phyloP scores from a whole-genome alignment of 1,139 yeast species.

The Kluyveromyces sp. region DNA sequence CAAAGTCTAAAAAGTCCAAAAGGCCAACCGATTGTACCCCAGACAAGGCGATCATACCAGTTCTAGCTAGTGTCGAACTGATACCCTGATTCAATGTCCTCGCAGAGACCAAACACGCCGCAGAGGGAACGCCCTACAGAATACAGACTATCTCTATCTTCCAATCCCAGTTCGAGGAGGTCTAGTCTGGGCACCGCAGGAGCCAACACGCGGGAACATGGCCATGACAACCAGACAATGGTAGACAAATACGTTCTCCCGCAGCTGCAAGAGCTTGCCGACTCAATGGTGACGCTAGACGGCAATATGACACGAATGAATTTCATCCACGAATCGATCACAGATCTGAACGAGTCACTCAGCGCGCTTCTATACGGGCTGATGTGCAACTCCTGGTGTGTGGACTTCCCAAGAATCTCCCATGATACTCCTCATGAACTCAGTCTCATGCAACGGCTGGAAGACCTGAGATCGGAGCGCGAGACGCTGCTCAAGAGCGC shows the following conservation, averaged over 20 bases:
- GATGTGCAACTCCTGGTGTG: slow-evolving; percentile 61
- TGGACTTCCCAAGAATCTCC: slow-evolving; percentile 39
- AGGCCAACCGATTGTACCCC: no score
- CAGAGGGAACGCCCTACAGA: slow-evolving; percentile 25
- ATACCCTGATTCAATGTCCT: not conserved
- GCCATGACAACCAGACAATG: slow-evolving; percentile 12
- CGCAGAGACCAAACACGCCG: slow-evolving; percentile 13
- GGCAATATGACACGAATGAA: slow-evolving; percentile 42
- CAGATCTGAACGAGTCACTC: slow-evolving; percentile 55
- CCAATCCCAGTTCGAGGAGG: slow-evolving; percentile 31
- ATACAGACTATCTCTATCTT: slow-evolving; percentile 28
- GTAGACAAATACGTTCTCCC: slow-evolving; percentile 26
- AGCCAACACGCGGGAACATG: not conserved
- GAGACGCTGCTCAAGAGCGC: slow-evolving; percentile 11
- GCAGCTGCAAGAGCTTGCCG: slow-evolving; percentile 26
- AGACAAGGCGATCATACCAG: no score
- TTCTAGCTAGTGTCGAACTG: no score
- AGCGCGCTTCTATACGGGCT: slow-evolving; percentile 57
- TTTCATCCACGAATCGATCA: slow-evolving; percentile 45
- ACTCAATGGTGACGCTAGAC: slow-evolving; percentile 42
- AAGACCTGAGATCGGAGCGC: slow-evolving; percentile 19
- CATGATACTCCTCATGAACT: slow-evolving; percentile 24
- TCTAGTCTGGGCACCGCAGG: slow-evolving; percentile 22
- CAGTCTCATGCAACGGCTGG: slow-evolving; percentile 16
- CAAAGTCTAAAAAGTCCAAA: no score